Conservation (phyloP, 352 stramenopile genomes). For the Phytopythium chamaehyphon region DNA sequence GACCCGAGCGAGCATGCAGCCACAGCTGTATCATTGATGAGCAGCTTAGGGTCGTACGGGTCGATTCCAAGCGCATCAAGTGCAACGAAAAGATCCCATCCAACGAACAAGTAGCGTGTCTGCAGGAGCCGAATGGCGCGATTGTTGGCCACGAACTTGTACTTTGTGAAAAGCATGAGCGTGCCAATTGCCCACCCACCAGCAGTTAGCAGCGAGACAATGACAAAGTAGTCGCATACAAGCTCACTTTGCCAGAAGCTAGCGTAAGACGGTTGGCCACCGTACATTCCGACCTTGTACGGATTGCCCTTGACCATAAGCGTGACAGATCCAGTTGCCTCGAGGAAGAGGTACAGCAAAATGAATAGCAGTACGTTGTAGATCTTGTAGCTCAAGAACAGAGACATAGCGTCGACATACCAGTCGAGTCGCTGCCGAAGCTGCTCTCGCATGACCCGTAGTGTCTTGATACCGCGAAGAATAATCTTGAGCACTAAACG, state of each 20-base stretch:
- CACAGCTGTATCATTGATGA: conserved; percentile 17
- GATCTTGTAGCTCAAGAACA: conserved; percentile 46
- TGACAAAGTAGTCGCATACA: conserved; percentile 37
- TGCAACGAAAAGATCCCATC: conserved; percentile 35
- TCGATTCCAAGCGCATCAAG: conserved; percentile 35
- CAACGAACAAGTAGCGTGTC: conserved; percentile 30
- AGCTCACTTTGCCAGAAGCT: conserved; percentile 43
- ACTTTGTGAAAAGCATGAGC: conserved; percentile 22
- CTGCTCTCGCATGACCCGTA: conserved; percentile 32
- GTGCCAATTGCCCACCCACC: conserved; percentile 10
- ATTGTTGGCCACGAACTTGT: conserved; percentile 24
- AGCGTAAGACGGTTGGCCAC: conserved; percentile 23
- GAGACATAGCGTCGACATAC: conserved; percentile 21
- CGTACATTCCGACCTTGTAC: conserved; percentile 24
- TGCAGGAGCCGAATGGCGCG: conserved; percentile 26
- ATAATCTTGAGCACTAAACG: conserved; percentile 4
- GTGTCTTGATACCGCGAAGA: conserved; percentile 79
- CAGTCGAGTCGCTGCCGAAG: conserved; percentile 18
- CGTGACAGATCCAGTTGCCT: conserved; percentile 19
- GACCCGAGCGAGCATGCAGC: conserved; percentile 31
- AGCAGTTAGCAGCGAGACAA: conserved; percentile 14
- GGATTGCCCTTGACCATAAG: conserved; percentile 20
- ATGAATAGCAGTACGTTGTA: conserved; percentile 32
- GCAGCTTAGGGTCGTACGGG: conserved; percentile 15
- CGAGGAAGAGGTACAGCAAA: conserved; percentile 21